phyloP scores from a whole-genome alignment of 805 yeast genomes.

The Yarrowia sp. region DNA sequence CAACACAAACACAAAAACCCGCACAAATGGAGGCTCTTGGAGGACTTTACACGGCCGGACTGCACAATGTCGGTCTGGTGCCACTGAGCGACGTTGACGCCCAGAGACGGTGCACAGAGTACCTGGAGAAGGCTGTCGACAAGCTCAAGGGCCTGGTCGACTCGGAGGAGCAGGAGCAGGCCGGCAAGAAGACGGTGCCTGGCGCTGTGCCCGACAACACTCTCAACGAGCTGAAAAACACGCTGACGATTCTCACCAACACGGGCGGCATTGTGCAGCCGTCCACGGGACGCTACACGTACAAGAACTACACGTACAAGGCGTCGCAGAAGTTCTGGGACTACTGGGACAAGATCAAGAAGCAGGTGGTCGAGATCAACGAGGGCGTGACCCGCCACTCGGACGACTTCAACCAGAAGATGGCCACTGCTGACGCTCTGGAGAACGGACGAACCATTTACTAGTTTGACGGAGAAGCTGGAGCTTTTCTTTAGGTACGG shows the following conservation, averaged over 20 bases:
- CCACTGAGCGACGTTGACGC: slow-evolving; percentile 39
- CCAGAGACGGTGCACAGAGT: slow-evolving; percentile 37
- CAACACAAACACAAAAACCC: not conserved
- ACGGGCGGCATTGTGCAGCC: slow-evolving; percentile 31
- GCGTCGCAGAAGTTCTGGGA: slow-evolving; percentile 40
- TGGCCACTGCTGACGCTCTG: slow-evolving; percentile 9
- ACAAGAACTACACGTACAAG: slow-evolving; percentile 27
- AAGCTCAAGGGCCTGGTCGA: slow-evolving; percentile 30
- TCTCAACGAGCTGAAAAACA: slow-evolving; percentile 30
- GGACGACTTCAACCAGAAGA: slow-evolving; percentile 7
- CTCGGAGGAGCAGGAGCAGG: slow-evolving; percentile 28
- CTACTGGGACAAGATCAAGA: slow-evolving; percentile 41
- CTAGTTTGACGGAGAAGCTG: not conserved
- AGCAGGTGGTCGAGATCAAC: slow-evolving; percentile 37
- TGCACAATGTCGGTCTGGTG: slow-evolving; percentile 36
- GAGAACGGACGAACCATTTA: slow-evolving; percentile 24
- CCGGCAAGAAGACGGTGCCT: slow-evolving; percentile 28
- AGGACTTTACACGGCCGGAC: not conserved
- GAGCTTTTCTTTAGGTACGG: too few species aligned
- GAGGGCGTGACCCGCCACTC: slow-evolving; percentile 37
- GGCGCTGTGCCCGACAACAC: slow-evolving; percentile 32
- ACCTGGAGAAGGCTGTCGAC: slow-evolving; percentile 33
- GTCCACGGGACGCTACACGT: slow-evolving; percentile 29
- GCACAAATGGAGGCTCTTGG: not conserved
- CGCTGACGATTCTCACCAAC: slow-evolving; percentile 31